Conservation (phyloP, 2,329 filamentous ascomycete species). For the Dactylonectria macrodidyma region DNA sequence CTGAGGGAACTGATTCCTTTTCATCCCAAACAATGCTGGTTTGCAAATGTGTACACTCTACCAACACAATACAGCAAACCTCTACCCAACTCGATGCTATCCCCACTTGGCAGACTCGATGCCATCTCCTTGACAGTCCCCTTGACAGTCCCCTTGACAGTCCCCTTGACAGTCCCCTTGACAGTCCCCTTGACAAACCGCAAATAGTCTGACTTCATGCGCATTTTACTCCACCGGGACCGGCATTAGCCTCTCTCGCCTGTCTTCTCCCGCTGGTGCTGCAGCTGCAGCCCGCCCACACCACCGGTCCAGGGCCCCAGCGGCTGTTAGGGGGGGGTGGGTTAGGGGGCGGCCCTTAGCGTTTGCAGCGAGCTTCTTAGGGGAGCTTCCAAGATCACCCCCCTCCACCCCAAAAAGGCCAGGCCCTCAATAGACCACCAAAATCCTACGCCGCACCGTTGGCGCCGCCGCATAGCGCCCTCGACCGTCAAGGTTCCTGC, state of each 20-base stretch:
- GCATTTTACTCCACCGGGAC: slow-evolving; percentile 9
- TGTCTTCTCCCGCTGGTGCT: not conserved
- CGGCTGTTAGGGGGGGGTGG: not conserved
- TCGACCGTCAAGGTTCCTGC: slow-evolving; percentile 46
- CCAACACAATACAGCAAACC: too few relatives aligned
- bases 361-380: too few relatives aligned
- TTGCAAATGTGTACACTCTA: too few relatives aligned
- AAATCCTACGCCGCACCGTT: slow-evolving; percentile 47
- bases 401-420: not conserved
- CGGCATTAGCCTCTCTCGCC: slow-evolving; percentile 12
- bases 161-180: not conserved
- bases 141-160: not conserved
- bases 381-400: too few relatives aligned
- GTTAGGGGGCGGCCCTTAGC: too few relatives aligned
- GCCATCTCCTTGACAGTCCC: too few relatives aligned
- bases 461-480: slow-evolving; percentile 44
- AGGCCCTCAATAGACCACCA: slow-evolving; percentile 16
- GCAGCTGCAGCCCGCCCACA: not conserved
- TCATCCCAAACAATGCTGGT: too few relatives aligned
- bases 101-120: not conserved
- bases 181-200: not conserved
- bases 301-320: not conserved
- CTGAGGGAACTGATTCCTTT: too few relatives aligned
- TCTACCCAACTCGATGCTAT: not conserved
- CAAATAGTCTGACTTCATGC: slow-evolving; percentile 4